Evolutionary conservation across 345 rosid species (phyloP).

Genomic region (Geranium brycei): DNA sequence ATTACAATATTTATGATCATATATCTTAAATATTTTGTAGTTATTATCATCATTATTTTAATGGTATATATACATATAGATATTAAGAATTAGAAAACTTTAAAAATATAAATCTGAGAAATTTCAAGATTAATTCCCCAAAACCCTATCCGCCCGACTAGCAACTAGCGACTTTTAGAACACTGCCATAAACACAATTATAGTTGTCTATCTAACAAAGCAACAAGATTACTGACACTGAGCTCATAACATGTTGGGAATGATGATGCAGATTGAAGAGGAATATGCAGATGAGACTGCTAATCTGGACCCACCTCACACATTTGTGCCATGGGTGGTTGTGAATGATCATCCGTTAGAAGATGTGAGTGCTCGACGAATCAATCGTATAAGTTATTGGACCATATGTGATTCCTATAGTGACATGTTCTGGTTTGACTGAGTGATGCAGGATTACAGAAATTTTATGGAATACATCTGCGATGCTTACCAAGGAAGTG

Average conservation of each 20-base stretch:
- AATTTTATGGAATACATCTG: constrained; percentile 9
- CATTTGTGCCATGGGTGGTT: constrained; percentile 31
- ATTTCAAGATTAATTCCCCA: too few species aligned
- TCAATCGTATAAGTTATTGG: background rate
- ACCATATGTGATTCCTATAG: background rate
- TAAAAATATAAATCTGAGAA: too few species aligned
- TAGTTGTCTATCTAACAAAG: too few species aligned
- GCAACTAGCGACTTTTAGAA: too few species aligned
- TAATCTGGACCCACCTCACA: constrained; percentile 21
- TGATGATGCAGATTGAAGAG: constrained; percentile 17
- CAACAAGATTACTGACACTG: background rate
- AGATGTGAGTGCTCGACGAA: constrained; percentile 3
- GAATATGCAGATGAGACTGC: constrained; percentile 22
- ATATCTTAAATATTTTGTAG: too few species aligned
- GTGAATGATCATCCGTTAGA: constrained; percentile 17
- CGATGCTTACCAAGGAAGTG: constrained; percentile 14
- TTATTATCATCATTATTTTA: too few species aligned
- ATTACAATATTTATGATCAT: too few species aligned
- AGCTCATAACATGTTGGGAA: background rate
- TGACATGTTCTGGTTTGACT: background rate
- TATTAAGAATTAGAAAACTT: too few species aligned
- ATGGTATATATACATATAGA: too few species aligned
- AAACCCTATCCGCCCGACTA: too few species aligned
- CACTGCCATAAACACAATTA: too few species aligned
- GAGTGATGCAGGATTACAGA: constrained; percentile 8